A percentile compares a stretch with the other conserved stretches of the same genome.
Conservation (phyloP, 1,284 basidiomycete species). For the Cystobasidium slooffiae region DNA sequence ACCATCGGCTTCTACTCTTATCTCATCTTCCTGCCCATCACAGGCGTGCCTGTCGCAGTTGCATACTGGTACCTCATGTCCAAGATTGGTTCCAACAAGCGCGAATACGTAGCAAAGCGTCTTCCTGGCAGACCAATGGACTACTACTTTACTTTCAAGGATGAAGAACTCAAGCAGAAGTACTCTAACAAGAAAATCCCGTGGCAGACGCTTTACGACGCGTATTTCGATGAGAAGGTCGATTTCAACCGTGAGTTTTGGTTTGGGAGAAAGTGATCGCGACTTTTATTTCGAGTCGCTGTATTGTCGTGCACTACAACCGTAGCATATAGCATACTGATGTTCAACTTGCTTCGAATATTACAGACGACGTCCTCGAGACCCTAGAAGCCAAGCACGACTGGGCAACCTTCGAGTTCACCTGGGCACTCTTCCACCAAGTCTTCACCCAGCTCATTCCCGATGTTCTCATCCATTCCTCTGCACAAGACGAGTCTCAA, state of each 20-base stretch:
- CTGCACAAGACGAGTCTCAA: slow-evolving; percentile 90
- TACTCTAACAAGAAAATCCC: slow-evolving; percentile 88
- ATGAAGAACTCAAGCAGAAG: slow-evolving; percentile 74
- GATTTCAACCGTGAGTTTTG: slow-evolving; percentile 80
- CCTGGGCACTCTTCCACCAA: slow-evolving; percentile 88
- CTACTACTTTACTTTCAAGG: slow-evolving; percentile 89
- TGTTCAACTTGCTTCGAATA: neutral
- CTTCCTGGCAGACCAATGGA: slow-evolving; percentile 85
- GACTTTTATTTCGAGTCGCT: neutral
- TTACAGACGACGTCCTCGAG: slow-evolving; percentile 83
- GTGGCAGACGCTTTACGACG: slow-evolving; percentile 97
- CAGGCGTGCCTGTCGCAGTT: slow-evolving; percentile 76
- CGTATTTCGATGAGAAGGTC: slow-evolving; percentile 94
- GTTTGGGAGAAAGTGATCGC: neutral
- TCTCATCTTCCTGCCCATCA: slow-evolving; percentile 73
- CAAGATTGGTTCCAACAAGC: slow-evolving; percentile 67
- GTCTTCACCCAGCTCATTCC: slow-evolving; percentile 87
- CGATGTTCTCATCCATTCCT: slow-evolving; percentile 89
- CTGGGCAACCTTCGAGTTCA: slow-evolving; percentile 87
- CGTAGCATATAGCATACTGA: neutral
- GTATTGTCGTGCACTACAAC: no score
- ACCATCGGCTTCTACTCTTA: slow-evolving; percentile 74
- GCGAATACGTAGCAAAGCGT: slow-evolving; percentile 82
- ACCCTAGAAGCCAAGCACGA: slow-evolving; percentile 93
- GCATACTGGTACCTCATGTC: slow-evolving; percentile 91